Conservation (phyloP, 805 yeast species). For the Lipomyces anomalus region DNA sequence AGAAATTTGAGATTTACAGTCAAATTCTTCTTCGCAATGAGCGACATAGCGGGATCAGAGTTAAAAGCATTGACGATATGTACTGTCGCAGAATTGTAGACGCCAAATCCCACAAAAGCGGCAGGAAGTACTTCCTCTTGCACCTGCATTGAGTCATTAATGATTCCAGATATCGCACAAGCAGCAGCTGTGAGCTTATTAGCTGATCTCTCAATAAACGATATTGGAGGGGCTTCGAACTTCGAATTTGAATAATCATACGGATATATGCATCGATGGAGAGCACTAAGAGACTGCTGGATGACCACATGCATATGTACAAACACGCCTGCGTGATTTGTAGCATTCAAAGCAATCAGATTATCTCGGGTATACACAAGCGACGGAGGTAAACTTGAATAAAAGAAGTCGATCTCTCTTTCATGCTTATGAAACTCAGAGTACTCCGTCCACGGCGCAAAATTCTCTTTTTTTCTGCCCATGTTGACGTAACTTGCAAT, state of each 20-base stretch:
- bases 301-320: constrained; percentile 33
- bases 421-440: constrained; percentile 27
- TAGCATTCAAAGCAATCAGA: constrained; percentile 26
- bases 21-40: constrained; percentile 31
- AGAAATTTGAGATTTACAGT: constrained; percentile 31
- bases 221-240: constrained; percentile 30
- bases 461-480: constrained; percentile 25
- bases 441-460: constrained; percentile 32
- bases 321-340: constrained; percentile 29
- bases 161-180: constrained; percentile 29
- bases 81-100: constrained; percentile 33
- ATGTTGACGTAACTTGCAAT: constrained; percentile 26
- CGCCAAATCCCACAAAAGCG: constrained; percentile 34
- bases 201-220: constrained; percentile 31
- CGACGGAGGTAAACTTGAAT: constrained; percentile 26
- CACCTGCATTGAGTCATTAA: constrained; percentile 29
- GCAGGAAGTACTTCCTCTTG: constrained; percentile 33
- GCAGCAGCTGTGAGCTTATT: constrained; percentile 32
- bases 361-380: constrained; percentile 26
- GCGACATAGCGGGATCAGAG: constrained; percentile 27
- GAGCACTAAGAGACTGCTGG: constrained; percentile 29
- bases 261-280: constrained; percentile 33
- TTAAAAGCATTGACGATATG: constrained; percentile 34
- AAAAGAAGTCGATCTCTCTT: constrained; percentile 24
- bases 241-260: constrained; percentile 26